Conservation (phyloP, 2,329 filamentous ascomycete genomes). For the Sporothrix phasma region DNA sequence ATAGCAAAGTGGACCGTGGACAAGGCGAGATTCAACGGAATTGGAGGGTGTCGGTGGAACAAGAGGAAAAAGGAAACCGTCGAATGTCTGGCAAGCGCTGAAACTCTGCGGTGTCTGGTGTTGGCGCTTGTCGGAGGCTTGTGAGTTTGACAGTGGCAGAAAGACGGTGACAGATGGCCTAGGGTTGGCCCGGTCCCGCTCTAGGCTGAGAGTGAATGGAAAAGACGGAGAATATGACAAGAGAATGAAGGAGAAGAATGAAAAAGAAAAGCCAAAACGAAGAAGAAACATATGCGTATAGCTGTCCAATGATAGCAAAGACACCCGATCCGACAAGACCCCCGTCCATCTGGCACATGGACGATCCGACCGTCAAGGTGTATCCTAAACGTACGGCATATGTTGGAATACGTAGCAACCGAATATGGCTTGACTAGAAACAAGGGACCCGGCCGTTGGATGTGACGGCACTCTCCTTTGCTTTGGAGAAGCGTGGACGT, state of each 20-base stretch:
- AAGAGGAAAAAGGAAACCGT: no score
- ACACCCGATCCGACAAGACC: not conserved
- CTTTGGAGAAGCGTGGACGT: not conserved
- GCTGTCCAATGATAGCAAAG: not conserved
- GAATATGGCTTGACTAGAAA: not conserved
- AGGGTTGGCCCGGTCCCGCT: constrained; percentile 1
- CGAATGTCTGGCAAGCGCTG: not conserved
- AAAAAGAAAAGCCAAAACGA: not conserved
- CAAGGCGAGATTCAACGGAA: no score
- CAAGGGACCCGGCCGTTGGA: not conserved
- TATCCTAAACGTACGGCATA: not conserved
- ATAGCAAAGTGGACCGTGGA: no score
- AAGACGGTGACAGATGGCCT: not conserved
- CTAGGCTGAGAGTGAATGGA: not conserved
- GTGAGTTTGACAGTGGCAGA: not conserved
- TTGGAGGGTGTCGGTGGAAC: no score
- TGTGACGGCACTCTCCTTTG: not conserved
- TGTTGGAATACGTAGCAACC: no score
- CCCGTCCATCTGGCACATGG: no score
- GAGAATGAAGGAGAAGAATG: not conserved
- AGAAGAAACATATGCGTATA: not conserved
- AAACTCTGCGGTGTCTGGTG: not conserved
- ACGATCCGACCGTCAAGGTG: no score
- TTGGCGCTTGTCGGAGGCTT: not conserved
- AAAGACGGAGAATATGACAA: no score